Evolutionary conservation across 768 basidiomycete species (phyloP).

Genomic region (Trametopsis cervina): DNA sequence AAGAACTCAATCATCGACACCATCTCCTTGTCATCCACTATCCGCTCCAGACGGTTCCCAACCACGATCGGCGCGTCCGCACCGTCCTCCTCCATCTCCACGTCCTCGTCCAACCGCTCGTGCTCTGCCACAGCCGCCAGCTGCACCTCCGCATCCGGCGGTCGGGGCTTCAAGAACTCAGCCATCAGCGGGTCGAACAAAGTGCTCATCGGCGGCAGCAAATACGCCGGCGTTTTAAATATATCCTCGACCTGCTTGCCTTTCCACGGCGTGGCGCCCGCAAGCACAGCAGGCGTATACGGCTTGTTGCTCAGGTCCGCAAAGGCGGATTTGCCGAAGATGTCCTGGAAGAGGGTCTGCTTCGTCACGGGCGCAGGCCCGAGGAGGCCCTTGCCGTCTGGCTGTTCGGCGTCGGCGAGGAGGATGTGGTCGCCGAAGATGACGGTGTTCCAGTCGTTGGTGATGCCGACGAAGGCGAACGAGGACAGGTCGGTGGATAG

Average conservation of each 20-base stretch:
- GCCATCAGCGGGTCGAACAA: constrained; percentile 63
- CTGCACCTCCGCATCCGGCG: constrained; percentile 14
- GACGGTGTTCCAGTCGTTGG: constrained; percentile 55
- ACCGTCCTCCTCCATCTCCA: constrained; percentile 20
- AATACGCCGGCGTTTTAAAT: constrained; percentile 67
- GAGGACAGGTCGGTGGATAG: constrained; percentile 23
- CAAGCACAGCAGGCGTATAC: constrained; percentile 14
- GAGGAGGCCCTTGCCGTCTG: constrained; percentile 32
- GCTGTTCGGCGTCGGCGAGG: constrained; percentile 35
- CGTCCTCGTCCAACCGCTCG: constrained; percentile 27
- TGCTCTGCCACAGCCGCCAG: constrained; percentile 1
- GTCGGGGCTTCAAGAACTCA: constrained; percentile 34
- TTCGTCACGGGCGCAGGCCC: constrained; percentile 23
- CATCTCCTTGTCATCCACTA: constrained; percentile 51
- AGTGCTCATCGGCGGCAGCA: constrained; percentile 64
- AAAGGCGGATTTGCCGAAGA: constrained; percentile 80
- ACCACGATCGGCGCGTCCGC: constrained; percentile 10
- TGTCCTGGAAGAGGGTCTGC: constrained; percentile 79
- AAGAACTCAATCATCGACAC: constrained; percentile 57
- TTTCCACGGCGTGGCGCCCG: constrained; percentile 26
- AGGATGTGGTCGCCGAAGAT: constrained; percentile 56
- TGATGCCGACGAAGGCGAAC: constrained; percentile 66
- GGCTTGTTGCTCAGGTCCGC: constrained; percentile 19
- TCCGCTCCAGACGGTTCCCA: constrained; percentile 24
- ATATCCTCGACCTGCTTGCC: constrained; percentile 38